These are phyloP conservation scores for Pseudotsuga menziesii DNA, from an alignment of 75 land plant species.

Conservation along the genomic window DNA sequence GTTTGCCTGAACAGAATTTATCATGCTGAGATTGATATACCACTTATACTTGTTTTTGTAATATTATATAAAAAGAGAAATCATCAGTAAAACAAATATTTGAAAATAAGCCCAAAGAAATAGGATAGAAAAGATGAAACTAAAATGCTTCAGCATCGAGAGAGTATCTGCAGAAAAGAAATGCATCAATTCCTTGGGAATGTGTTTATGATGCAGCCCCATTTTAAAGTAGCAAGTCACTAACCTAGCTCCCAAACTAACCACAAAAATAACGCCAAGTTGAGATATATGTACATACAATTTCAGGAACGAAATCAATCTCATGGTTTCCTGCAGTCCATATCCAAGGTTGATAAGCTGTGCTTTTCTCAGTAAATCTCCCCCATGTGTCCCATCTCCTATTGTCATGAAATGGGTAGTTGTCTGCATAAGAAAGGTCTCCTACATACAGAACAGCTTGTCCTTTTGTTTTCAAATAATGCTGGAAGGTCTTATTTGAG, in stretches of 20 bases:
- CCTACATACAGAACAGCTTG: slow-evolving; percentile 47
- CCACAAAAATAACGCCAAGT: neutral
- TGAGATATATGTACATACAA: slow-evolving; percentile 18
- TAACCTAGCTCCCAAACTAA: neutral
- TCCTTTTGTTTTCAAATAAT: slow-evolving; percentile 33
- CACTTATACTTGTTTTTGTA: too few relatives aligned
- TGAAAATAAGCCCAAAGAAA: too few relatives aligned
- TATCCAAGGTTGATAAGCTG: slow-evolving; percentile 60
- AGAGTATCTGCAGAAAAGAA: too few relatives aligned
- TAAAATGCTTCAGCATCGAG: too few relatives aligned
- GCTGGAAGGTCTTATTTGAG: slow-evolving; percentile 34
- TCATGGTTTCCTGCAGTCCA: slow-evolving; percentile 62
- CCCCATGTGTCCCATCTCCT: slow-evolving; percentile 72
- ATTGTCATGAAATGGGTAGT: slow-evolving; percentile 26
- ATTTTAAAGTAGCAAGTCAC: too few relatives aligned
- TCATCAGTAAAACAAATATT: too few relatives aligned
- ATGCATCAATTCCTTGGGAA: too few relatives aligned
- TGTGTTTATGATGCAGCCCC: too few relatives aligned
- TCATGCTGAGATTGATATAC: too few relatives aligned
- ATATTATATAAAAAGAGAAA: too few relatives aligned
- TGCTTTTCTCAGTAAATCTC: slow-evolving; percentile 38
- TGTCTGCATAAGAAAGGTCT: slow-evolving; percentile 48
- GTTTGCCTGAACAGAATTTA: too few relatives aligned
- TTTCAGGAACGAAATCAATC: slow-evolving; percentile 36
- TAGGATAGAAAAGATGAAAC: too few relatives aligned